A percentile compares a stretch with the other conserved stretches of the same genome.
Conservation (phyloP, 805 yeast genomes). For the Suhomyces kilbournensis region DNA sequence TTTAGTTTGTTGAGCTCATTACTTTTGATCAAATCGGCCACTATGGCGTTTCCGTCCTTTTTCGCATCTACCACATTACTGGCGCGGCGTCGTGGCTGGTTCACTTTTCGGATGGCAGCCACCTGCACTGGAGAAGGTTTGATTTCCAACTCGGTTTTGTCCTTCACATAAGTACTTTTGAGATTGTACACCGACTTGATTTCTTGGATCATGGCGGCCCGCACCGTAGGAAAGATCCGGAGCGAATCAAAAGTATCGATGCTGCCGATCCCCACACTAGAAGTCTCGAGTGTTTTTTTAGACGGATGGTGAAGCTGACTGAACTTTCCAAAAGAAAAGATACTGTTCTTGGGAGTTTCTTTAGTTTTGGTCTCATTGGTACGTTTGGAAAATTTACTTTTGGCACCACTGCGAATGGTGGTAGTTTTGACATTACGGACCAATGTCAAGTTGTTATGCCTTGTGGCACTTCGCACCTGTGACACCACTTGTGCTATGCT, state of each 20-base stretch:
- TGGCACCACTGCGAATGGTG: neutral
- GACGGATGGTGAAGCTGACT: slow-evolving; percentile 19
- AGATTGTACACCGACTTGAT: slow-evolving; percentile 40
- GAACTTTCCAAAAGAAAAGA: slow-evolving; percentile 18
- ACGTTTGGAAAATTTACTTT: neutral
- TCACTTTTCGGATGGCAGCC: slow-evolving; percentile 60
- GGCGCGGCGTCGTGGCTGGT: slow-evolving; percentile 39
- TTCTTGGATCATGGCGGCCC: slow-evolving; percentile 56
- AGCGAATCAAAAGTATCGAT: slow-evolving; percentile 65
- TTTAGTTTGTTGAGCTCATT: slow-evolving; percentile 41
- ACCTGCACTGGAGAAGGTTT: slow-evolving; percentile 81
- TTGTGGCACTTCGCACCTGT: neutral
- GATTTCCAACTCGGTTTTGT: slow-evolving; percentile 31
- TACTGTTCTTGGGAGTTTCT: neutral
- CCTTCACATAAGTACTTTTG: slow-evolving; percentile 29
- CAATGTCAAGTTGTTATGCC: neutral
- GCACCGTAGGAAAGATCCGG: slow-evolving; percentile 62
- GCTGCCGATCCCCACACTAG: slow-evolving; percentile 33
- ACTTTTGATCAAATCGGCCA: slow-evolving; percentile 23
- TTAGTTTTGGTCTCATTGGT: neutral
- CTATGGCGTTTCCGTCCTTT: slow-evolving; percentile 21
- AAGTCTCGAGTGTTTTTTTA: slow-evolving; percentile 5
- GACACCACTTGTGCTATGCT: neutral
- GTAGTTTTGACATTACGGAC: neutral
- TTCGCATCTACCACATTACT: slow-evolving; percentile 15